Base-by-base conservation (phyloP, 2,329 filamentous ascomycete species). In the Orbilia javanica region DNA sequence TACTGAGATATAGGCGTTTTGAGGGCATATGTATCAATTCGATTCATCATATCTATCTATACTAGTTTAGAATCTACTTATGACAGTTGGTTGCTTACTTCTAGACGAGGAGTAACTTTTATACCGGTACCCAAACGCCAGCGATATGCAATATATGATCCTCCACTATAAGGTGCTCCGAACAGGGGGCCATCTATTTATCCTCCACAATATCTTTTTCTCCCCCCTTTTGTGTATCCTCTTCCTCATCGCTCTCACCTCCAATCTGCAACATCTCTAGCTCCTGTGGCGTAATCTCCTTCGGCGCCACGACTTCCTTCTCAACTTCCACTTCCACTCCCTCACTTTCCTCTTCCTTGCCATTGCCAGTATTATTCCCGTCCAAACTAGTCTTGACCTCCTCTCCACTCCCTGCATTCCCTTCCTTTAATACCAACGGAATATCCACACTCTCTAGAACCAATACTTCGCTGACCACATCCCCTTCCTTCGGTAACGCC, bases 401-500 rank as follows among this genome's bases (percentile, higher is more conserved):
- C 20, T 65, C 75, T n/a, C n/a, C n/a, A n/a, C n/a, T n/a, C 25
- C 62, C 48, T 13, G 50, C 29, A 60, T 6, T 27, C 20, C 50
- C 34, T 11, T 79, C 69, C 46, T 57, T 50, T 63, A 68, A 68
- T 15, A 72, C 69, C 44, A 73, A 48, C 10, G 69, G 75, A n/a
- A 79, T 62, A 73, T 79, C 75, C 53, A 79, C 60, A 8, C 60
- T 73, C 57, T 79, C 75, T 44, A 79, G 46, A 22, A 72, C 42
- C 10, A 70, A 60, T 5, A 77, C 73, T 6, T 77, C 73, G 27
- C 60, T 71, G 0, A 77, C 66, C 11, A 77, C 22, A 77, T 77
- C 73, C 6, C 73, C 71, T 22, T 77, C 64, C 44, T 78, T 79
- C 6, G 80, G 94, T 69, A 97, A 84, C 15, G 94, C 95, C 96